Evolutionary conservation across 1,139 yeast genomes (phyloP).

Genomic region (Magnusiomyces sp.): DNA sequence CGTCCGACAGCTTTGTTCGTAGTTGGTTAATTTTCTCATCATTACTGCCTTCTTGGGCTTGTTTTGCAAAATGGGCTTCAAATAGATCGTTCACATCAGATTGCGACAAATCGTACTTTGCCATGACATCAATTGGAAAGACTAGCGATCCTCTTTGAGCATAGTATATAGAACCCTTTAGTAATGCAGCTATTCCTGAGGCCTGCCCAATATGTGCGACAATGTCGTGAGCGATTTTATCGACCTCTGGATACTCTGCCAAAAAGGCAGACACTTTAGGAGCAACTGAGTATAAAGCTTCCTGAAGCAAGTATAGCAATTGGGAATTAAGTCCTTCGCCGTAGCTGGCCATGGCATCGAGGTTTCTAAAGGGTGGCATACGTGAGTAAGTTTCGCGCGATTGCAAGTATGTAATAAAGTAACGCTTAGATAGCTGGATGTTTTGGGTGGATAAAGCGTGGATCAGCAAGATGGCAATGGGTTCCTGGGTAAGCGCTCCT

Average conservation of each 20-base stretch:
- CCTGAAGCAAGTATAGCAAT: slow-evolving; percentile 59
- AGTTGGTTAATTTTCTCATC: slow-evolving; percentile 30
- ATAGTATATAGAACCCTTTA: slow-evolving; percentile 55
- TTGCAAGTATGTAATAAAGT: slow-evolving; percentile 53
- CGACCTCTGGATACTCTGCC: slow-evolving; percentile 39
- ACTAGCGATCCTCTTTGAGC: slow-evolving; percentile 43
- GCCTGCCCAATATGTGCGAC: slow-evolving; percentile 84
- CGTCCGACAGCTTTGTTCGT: slow-evolving; percentile 40
- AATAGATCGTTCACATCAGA: slow-evolving; percentile 38
- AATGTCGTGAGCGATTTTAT: slow-evolving; percentile 42
- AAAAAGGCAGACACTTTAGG: slow-evolving; percentile 48
- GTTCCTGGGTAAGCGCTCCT: slow-evolving; percentile 43
- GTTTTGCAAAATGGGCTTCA: no score
- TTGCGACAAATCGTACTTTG: slow-evolving; percentile 49
- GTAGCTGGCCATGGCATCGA: slow-evolving; percentile 58
- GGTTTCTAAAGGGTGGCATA: slow-evolving; percentile 41
- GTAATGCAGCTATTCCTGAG: slow-evolving; percentile 57
- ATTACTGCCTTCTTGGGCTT: no score
- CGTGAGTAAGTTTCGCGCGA: slow-evolving; percentile 45
- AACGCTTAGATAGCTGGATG: slow-evolving; percentile 43
- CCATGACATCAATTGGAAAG: slow-evolving; percentile 57
- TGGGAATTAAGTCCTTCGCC: slow-evolving; percentile 81
- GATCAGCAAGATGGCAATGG: slow-evolving; percentile 47
- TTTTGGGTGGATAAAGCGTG: slow-evolving; percentile 17
- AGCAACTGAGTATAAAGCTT: slow-evolving; percentile 51